Conservation (phyloP, 2,329 filamentous ascomycete species). For the Magnaporthales sp. region DNA sequence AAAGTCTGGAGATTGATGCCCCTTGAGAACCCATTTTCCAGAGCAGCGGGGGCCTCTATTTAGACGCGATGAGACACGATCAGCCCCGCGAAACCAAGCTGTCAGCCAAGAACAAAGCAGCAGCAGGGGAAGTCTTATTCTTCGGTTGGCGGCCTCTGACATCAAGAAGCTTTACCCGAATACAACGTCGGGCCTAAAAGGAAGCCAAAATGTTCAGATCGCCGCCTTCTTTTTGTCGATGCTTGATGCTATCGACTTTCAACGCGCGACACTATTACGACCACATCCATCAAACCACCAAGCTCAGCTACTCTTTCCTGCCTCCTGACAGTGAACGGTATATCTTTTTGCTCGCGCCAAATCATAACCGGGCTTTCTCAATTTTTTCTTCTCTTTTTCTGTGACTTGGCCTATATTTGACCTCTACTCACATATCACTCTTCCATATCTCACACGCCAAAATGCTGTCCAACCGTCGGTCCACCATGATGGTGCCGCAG, state of each 20-base stretch:
- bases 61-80: not conserved
- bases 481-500: not conserved
- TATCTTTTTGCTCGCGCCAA: not conserved
- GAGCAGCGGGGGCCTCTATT: not conserved
- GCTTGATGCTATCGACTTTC: not conserved
- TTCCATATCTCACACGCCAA: not conserved
- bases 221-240: not conserved
- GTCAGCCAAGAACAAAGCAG: not conserved
- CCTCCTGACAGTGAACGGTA: not conserved
- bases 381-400: no score
- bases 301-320: not conserved
- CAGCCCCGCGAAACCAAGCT: not conserved
- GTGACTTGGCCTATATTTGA: not conserved
- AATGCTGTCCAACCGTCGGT: not conserved
- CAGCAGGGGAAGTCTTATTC: not conserved
- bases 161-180: not conserved
- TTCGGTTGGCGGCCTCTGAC: not conserved
- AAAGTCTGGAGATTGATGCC: not conserved
- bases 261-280: not conserved
- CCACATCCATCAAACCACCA: not conserved
- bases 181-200: not conserved
- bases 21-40: not conserved
- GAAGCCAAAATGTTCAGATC: not conserved
- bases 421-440: not conserved
- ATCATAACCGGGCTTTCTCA: not conserved